Base-by-base conservation (phyloP, 768 basidiomycete genomes). In the Boletus rubroflammeus region DNA sequence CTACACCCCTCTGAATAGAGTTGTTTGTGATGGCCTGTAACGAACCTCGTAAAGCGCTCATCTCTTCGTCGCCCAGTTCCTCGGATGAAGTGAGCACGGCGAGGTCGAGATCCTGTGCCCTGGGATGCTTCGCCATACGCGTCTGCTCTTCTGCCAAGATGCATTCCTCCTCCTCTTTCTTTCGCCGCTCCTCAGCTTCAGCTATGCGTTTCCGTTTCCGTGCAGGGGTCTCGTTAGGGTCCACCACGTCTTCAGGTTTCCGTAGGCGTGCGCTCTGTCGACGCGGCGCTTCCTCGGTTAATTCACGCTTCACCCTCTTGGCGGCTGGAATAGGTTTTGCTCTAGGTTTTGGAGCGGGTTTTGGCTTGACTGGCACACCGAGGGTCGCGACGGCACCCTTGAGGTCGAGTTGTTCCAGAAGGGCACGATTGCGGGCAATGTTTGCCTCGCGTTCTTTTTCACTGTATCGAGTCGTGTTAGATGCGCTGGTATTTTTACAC, bases 391-490 rank as follows among this genome's bases (percentile, higher is more conserved):
- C 77, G 2, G 81, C 82, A 59, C 80, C 80, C 61, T 81, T 79
- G 31, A 90, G 75, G 17, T 88, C 82, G 17, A 93, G 79, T 63
- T 89, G 72, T 58, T 88, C 83, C 35, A 93, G 76, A 9, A 92
- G 74, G 3, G 82, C 85, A 40, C 81, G 84, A 66, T 93, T 93
- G 47, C 87, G 80, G 13, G 87, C 89, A 42, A 93, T 90, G 62
- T 90, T 93, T 9, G 83, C 85, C 66, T 88, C 84, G 19, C 90
- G 84, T 60, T 90, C 86, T 21, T 79, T 72, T 71, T 91, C 90
- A 40, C 82, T 82, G 51, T 39, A 34, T 17, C 0, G 4, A 28
- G 14, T 13, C 9, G 14, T 13, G 25, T 59, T 35, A 39, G 41
- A 45, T 31, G 5, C 10, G 3, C 17, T 19, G 5, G 17, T 15